Conservation (phyloP, 2,329 filamentous ascomycete species). For the Pseudonectria buxi region DNA sequence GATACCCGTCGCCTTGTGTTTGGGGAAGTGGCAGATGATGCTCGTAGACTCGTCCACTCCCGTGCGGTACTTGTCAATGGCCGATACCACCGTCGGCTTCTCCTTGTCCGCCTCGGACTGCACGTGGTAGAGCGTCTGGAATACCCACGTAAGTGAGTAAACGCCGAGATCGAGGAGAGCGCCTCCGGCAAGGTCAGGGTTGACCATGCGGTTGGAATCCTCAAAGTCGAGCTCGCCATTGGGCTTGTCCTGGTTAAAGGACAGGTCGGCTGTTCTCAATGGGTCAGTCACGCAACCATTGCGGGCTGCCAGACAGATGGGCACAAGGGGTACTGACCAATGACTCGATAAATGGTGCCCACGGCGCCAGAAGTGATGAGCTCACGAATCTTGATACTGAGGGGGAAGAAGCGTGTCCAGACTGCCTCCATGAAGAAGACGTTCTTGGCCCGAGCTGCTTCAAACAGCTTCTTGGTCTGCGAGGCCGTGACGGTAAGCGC, state of each 20-base stretch:
- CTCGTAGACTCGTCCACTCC: slow-evolving; percentile 74
- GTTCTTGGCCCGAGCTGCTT: slow-evolving; percentile 65
- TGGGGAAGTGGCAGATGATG: slow-evolving; percentile 69
- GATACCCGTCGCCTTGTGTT: slow-evolving; percentile 62
- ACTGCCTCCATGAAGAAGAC: slow-evolving; percentile 81
- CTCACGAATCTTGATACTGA: slow-evolving; percentile 69
- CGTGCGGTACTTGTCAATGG: slow-evolving; percentile 66
- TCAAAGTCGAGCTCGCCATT: slow-evolving; percentile 51
- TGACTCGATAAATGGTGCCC: slow-evolving; percentile 54
- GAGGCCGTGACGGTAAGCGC: slow-evolving; percentile 77
- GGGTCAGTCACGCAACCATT: slow-evolving; percentile 5
- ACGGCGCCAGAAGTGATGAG: slow-evolving; percentile 49
- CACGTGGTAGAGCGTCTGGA: slow-evolving; percentile 80
- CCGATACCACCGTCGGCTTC: slow-evolving; percentile 59
- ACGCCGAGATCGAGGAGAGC: slow-evolving; percentile 79
- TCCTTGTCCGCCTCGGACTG: slow-evolving; percentile 62
- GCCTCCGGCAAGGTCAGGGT: slow-evolving; percentile 74
- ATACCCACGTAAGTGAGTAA: slow-evolving; percentile 85
- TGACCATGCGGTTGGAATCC: slow-evolving; percentile 69
- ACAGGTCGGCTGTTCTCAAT: slow-evolving; percentile 44
- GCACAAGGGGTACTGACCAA: slow-evolving; percentile 32
- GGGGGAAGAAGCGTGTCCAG: slow-evolving; percentile 83
- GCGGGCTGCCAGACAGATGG: not conserved
- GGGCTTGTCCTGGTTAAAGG: slow-evolving; percentile 51
- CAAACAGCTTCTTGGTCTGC: slow-evolving; percentile 66